phyloP scores from a whole-genome alignment of 2,329 filamentous ascomycete genomes.

The Mycosphaerella sp. region DNA sequence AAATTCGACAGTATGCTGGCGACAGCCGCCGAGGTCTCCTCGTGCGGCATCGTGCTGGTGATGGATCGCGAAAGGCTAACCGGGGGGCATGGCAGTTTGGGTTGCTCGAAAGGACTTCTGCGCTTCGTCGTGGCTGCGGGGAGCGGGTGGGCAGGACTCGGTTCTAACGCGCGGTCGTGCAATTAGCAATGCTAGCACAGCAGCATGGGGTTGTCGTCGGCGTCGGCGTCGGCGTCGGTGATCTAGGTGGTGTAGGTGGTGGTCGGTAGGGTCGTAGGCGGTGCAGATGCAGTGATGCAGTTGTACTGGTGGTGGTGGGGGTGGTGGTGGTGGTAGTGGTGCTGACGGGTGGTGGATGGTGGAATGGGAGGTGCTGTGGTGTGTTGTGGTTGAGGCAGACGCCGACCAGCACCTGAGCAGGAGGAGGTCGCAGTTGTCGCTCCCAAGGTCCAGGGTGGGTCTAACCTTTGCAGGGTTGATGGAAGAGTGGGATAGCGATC shows the following conservation, averaged over 20 bases:
- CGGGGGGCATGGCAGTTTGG: constrained; percentile 19
- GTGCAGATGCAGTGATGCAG: neutral
- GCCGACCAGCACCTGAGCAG: neutral
- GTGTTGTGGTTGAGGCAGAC: neutral
- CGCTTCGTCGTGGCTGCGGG: constrained; percentile 19
- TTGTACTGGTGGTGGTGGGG: no score
- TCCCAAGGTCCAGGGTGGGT: neutral
- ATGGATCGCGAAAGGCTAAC: constrained; percentile 10
- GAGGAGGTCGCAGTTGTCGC: neutral
- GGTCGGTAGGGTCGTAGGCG: neutral
- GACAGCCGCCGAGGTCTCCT: constrained; percentile 32
- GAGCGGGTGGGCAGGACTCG: neutral
- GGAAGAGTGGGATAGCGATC: neutral
- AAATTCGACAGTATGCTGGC: constrained; percentile 43
- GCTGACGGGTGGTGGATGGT: neutral
- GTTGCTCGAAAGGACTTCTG: constrained; percentile 11
- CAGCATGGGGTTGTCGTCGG: neutral
- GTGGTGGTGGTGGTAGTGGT: neutral
- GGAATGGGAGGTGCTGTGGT: neutral
- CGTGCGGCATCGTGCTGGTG: constrained; percentile 24
- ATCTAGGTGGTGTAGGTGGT: neutral
- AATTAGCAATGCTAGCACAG: neutral
- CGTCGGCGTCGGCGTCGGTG: neutral
- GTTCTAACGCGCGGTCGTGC: neutral
- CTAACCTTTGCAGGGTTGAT: neutral